These are phyloP conservation scores for Cystoisospora suis DNA, from an alignment of 169 alveolate species.

Conservation along the genomic window DNA sequence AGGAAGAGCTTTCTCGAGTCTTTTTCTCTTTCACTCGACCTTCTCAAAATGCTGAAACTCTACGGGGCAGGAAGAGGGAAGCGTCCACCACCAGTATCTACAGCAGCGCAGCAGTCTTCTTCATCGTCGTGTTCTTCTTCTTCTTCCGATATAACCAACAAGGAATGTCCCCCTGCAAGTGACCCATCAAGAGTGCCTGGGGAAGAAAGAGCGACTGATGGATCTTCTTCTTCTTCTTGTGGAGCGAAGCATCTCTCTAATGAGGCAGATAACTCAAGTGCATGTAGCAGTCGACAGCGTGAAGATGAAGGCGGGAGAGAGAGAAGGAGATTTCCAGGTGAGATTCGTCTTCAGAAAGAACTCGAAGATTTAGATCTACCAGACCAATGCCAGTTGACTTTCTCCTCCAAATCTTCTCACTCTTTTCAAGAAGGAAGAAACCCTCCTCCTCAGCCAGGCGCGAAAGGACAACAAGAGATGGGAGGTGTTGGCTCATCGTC, in stretches of 20 bases:
- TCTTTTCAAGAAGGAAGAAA: no score
- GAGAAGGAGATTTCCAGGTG: conserved; percentile 66
- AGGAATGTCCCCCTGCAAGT: neutral
- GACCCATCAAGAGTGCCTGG: neutral
- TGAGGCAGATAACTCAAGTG: neutral
- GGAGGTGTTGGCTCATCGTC: neutral
- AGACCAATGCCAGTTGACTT: conserved; percentile 55
- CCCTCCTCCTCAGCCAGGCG: neutral
- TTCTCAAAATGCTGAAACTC: neutral
- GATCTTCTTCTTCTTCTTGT: neutral
- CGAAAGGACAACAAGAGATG: neutral
- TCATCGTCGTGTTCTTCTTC: neutral
- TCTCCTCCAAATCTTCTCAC: neutral
- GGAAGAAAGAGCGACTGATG: neutral
- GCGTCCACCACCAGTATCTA: no score
- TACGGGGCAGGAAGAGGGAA: conserved; percentile 2
- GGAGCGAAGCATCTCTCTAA: neutral
- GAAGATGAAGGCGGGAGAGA: no score
- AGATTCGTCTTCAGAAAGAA: conserved; percentile 70
- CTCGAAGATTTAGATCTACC: conserved; percentile 71
- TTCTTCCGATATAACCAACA: neutral
- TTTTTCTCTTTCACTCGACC: neutral
- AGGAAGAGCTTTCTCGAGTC: neutral
- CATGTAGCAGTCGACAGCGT: neutral
- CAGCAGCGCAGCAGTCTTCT: neutral